A percentile compares a stretch with the other conserved stretches of the same genome.
phyloP scores from a whole-genome alignment of 129 eudicot genomes.

The Cynara cardunculus region DNA sequence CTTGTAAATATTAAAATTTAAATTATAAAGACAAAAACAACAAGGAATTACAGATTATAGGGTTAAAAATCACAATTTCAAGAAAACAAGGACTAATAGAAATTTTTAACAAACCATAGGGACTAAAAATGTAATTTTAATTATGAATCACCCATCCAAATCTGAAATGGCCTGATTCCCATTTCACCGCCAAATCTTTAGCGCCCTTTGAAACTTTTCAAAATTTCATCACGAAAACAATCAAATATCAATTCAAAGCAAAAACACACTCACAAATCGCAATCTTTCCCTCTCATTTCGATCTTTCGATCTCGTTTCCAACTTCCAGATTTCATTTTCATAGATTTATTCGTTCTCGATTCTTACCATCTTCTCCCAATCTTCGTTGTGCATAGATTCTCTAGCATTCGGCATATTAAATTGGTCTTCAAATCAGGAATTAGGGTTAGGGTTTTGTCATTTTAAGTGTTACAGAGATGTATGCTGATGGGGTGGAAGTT shows the following conservation, averaged over 20 bases:
- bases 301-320: background rate
- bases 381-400: background rate
- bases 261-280: slow-evolving; percentile 7
- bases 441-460: slow-evolving; percentile 27
- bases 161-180: background rate
- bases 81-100: background rate
- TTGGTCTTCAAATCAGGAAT: background rate
- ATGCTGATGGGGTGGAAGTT: slow-evolving; percentile 50
- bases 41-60: too few species aligned
- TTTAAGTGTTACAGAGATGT: slow-evolving; percentile 1
- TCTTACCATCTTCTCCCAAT: background rate
- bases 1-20: too few species aligned
- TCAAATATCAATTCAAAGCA: slow-evolving; percentile 19
- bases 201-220: slow-evolving; percentile 26
- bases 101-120: background rate
- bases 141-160: background rate
- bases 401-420: background rate
- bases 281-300: slow-evolving; percentile 12
- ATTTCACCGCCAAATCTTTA: slow-evolving; percentile 27
- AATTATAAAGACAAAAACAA: too few species aligned
- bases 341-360: background rate
- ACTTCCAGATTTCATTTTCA: background rate
- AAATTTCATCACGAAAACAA: slow-evolving; percentile 18
- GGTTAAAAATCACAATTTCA: too few species aligned
- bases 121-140: background rate